A percentile compares a stretch with the other conserved stretches of the same genome.
Evolutionary conservation across 257 asterid genomes (phyloP).

Genomic region (Capsicum baccatum): DNA sequence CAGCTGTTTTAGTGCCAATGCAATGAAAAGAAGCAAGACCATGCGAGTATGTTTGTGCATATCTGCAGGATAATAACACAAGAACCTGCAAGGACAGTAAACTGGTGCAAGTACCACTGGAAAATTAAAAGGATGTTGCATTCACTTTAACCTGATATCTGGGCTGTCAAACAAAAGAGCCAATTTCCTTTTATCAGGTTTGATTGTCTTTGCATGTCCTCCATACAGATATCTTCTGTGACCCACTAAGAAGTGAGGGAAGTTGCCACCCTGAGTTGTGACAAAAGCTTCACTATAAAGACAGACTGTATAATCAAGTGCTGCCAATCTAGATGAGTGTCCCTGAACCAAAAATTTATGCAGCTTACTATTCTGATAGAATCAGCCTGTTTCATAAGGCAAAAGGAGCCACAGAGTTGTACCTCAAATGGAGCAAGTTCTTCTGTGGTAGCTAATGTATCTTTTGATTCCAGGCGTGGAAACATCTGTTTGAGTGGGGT

Average conservation of each 20-base stretch:
- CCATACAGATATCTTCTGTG: conserved; percentile 88
- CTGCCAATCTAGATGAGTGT: conserved; percentile 94
- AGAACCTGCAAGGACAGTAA: conserved; percentile 26
- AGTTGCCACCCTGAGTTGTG: conserved; percentile 96
- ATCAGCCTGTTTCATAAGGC: not conserved
- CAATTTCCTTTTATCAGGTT: conserved; percentile 92
- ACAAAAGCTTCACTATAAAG: conserved; percentile 93
- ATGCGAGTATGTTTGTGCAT: not conserved
- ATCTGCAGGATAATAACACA: not conserved
- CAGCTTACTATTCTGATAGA: conserved; percentile 16
- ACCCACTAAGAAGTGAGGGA: conserved; percentile 97
- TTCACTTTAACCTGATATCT: conserved; percentile 63
- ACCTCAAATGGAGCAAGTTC: conserved; percentile 91
- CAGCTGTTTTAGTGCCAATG: not conserved
- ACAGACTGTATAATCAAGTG: conserved; percentile 97
- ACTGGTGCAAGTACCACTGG: not conserved
- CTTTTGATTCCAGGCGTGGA: conserved; percentile 83
- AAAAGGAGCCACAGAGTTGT: conserved; percentile 18
- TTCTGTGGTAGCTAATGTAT: conserved; percentile 70
- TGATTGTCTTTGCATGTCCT: conserved; percentile 88
- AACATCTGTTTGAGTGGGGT: conserved; percentile 95
- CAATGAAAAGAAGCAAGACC: conserved; percentile 15
- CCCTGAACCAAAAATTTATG: conserved; percentile 58
- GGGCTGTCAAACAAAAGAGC: conserved; percentile 82
- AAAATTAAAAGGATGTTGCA: not conserved